phyloP scores from a whole-genome alignment of 2,329 filamentous ascomycete species.

The Colletotrichum tofieldiae region DNA sequence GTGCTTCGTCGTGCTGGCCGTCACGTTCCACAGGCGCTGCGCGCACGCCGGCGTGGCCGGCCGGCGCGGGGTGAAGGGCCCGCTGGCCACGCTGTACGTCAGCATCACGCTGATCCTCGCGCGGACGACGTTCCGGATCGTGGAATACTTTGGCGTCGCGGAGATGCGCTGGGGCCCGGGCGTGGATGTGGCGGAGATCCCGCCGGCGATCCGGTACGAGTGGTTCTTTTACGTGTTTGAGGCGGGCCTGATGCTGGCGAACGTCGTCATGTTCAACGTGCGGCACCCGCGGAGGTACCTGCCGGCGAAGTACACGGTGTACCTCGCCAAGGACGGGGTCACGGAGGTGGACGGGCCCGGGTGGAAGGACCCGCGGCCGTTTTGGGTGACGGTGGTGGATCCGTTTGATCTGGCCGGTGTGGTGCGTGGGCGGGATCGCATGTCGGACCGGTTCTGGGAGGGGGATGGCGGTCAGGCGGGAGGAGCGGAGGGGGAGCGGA shows the following conservation, averaged over 20 bases:
- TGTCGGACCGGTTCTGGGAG: slow-evolving; percentile 57
- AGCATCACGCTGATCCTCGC: slow-evolving; percentile 65
- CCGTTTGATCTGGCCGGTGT: slow-evolving; percentile 58
- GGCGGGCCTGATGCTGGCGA: slow-evolving; percentile 66
- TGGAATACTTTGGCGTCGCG: slow-evolving; percentile 72
- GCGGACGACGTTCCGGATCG: slow-evolving; percentile 70
- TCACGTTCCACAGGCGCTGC: slow-evolving; percentile 64
- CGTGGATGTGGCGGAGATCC: slow-evolving; percentile 55
- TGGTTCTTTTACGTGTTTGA: slow-evolving; percentile 75
- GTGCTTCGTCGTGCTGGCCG: slow-evolving; percentile 65
- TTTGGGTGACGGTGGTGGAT: slow-evolving; percentile 59
- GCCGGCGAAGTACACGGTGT: slow-evolving; percentile 64
- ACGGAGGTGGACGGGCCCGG: slow-evolving; percentile 66
- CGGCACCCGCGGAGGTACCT: slow-evolving; percentile 67
- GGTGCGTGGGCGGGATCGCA: slow-evolving; percentile 50
- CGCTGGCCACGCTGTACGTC: slow-evolving; percentile 66
- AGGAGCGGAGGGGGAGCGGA: background rate
- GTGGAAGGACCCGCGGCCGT: slow-evolving; percentile 63
- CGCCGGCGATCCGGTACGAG: slow-evolving; percentile 68
- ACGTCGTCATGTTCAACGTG: slow-evolving; percentile 65
- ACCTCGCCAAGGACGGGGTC: slow-evolving; percentile 64
- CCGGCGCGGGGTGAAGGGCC: slow-evolving; percentile 50
- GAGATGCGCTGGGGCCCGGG: slow-evolving; percentile 56
- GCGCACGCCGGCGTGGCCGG: slow-evolving; percentile 53
- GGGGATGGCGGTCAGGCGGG: background rate